phyloP scores from a whole-genome alignment of 768 basidiomycete species.

The Termitomyces eurrhizus region DNA sequence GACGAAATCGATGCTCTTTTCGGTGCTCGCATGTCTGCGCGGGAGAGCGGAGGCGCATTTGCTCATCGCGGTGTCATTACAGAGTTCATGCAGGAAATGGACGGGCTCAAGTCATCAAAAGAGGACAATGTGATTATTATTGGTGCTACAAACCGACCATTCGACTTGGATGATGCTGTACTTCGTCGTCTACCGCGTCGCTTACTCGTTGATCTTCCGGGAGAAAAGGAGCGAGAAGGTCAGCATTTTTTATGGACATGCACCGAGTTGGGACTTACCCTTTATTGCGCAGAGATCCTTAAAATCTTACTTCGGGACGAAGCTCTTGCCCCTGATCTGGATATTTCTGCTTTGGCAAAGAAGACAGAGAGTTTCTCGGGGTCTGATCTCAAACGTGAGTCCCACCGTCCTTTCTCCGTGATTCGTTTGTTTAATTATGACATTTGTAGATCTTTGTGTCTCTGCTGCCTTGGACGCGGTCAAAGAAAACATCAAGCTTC shows the following conservation, averaged over 20 bases:
- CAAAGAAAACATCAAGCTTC: constrained; percentile 78
- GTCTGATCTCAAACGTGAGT: constrained; percentile 90
- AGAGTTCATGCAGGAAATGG: constrained; percentile 97
- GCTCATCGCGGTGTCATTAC: constrained; percentile 88
- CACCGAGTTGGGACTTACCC: constrained; percentile 5
- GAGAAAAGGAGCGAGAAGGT: constrained; percentile 84
- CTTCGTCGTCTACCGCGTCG: constrained; percentile 84
- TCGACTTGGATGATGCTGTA: constrained; percentile 90
- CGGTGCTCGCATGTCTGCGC: constrained; percentile 74
- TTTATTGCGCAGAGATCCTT: constrained; percentile 62
- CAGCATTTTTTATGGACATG: constrained; percentile 15
- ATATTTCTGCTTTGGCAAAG: constrained; percentile 55
- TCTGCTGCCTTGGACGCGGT: constrained; percentile 89
- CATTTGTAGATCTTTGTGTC: constrained; percentile 76
- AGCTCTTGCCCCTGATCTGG: constrained; percentile 57
- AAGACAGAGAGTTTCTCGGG: constrained; percentile 88
- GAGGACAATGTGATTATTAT: constrained; percentile 87
- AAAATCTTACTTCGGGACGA: constrained; percentile 87
- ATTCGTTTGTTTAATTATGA: not conserved
- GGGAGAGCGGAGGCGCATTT: constrained; percentile 73
- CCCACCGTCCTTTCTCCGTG: not conserved
- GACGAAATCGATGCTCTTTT: constrained; percentile 95
- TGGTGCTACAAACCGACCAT: constrained; percentile 91
- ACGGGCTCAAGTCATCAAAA: constrained; percentile 77
- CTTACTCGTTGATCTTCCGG: constrained; percentile 85